These are phyloP conservation scores for Schizophyllum amplum DNA, from an alignment of 1,284 basidiomycete genomes.

Conservation along the genomic window DNA sequence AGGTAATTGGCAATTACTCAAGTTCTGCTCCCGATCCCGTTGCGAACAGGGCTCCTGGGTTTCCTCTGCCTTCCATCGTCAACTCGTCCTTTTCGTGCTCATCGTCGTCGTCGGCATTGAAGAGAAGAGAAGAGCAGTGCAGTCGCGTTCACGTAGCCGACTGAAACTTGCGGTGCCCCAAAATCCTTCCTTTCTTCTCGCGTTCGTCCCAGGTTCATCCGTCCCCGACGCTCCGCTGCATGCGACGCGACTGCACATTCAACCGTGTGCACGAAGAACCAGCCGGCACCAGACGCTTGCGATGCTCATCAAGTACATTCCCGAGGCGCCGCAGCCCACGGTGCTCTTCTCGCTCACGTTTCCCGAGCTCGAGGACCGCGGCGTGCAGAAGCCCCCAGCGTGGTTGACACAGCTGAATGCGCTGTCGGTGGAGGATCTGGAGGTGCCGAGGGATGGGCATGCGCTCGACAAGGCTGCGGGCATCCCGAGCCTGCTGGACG, in stretches of 20 bases:
- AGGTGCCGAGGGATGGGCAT: slow-evolving; percentile 47
- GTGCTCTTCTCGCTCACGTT: slow-evolving; percentile 68
- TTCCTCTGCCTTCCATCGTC: background rate
- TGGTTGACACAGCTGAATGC: slow-evolving; percentile 51
- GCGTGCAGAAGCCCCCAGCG: slow-evolving; percentile 32
- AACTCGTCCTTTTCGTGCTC: background rate
- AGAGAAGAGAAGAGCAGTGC: too few relatives aligned
- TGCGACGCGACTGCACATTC: background rate
- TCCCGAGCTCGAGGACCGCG: slow-evolving; percentile 20
- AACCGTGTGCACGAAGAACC: background rate
- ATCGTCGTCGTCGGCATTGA: too few relatives aligned
- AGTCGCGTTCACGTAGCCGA: background rate
- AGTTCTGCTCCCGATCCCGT: background rate
- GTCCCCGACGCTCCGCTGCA: background rate
- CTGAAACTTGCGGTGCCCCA: background rate
- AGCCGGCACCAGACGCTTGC: background rate
- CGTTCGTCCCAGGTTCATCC: background rate
- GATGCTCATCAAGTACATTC: background rate
- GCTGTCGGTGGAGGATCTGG: slow-evolving; percentile 46
- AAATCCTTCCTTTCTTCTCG: background rate
- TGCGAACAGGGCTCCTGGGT: background rate
- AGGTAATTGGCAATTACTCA: background rate
- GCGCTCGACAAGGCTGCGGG: slow-evolving; percentile 59
- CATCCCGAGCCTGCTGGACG: slow-evolving; percentile 44
- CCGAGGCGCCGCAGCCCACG: slow-evolving; percentile 28